Evolutionary conservation across 306 rosid species (phyloP).

Genomic region (Prunus mongolica): DNA sequence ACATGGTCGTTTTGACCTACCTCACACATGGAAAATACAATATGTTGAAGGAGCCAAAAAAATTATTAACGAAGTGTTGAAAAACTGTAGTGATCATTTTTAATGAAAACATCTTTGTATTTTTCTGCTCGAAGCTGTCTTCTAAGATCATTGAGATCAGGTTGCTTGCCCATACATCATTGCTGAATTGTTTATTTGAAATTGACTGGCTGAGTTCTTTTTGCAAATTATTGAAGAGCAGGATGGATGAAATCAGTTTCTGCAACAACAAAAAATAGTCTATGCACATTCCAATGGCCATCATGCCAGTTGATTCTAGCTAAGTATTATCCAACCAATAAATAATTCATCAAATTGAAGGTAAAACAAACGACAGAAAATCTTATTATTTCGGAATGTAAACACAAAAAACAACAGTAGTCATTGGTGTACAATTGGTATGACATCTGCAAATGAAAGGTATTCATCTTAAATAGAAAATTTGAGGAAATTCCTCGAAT

Average conservation of each 20-base stretch:
- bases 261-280: not conserved
- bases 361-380: not conserved
- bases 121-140: not conserved
- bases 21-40: not conserved
- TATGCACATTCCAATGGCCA: too few species aligned
- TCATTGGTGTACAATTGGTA: not conserved
- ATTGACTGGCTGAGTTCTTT: not conserved
- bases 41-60: not conserved
- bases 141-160: not conserved
- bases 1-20: not conserved
- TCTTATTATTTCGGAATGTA: slow-evolving; percentile 7
- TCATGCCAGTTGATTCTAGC: too few species aligned
- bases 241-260: not conserved
- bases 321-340: not conserved
- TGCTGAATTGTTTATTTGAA: too few species aligned
- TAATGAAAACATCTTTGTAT: not conserved
- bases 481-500: slow-evolving; percentile 6
- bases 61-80: not conserved
- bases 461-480: not conserved
- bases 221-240: not conserved
- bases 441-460: slow-evolving; percentile 5
- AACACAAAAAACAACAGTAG: not conserved
- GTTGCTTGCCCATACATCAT: not conserved
- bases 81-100: not conserved
- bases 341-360: not conserved